Conservation (phyloP, 768 basidiomycete species). For the Pisolithus marmoratus region DNA sequence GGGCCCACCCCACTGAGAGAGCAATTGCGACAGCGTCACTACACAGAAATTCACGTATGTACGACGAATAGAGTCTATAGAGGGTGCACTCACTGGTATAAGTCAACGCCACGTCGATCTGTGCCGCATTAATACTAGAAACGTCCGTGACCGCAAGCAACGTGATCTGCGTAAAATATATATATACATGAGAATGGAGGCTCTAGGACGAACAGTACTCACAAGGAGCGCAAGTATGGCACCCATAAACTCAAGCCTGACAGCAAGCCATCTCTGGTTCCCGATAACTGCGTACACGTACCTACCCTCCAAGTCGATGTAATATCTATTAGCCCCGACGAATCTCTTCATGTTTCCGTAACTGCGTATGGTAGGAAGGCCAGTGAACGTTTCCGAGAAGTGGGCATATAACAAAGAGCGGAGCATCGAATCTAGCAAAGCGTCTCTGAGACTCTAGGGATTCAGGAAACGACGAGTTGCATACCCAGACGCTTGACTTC, state of each 20-base stretch:
- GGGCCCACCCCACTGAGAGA: too few species aligned
- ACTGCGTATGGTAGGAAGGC: constrained; percentile 65
- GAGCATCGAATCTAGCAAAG: constrained; percentile 53
- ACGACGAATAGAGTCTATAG: not conserved
- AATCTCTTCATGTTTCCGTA: constrained; percentile 64
- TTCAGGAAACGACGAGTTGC: not conserved
- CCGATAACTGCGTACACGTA: constrained; percentile 61
- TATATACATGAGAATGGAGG: not conserved
- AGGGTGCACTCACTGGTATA: constrained; percentile 43
- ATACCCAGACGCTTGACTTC: constrained; percentile 58
- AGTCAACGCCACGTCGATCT: constrained; percentile 68
- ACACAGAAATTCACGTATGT: not conserved
- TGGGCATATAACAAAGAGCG: constrained; percentile 73
- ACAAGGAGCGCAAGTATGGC: constrained; percentile 52
- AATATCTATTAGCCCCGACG: constrained; percentile 54
- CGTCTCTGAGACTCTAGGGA: not conserved
- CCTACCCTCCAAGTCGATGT: constrained; percentile 68
- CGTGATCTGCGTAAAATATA: constrained; percentile 41
- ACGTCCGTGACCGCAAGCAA: constrained; percentile 56
- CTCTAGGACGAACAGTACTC: constrained; percentile 8
- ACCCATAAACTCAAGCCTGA: constrained; percentile 68
- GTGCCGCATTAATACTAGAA: constrained; percentile 56
- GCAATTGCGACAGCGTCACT: constrained; percentile 50
- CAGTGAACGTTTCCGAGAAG: constrained; percentile 72
- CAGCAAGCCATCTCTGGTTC: constrained; percentile 71